Percentiles rank a stretch among this genome's conserved stretches.
Evolutionary conservation across 139 green algal species (phyloP).

Genomic region (Chlorella sp.): DNA sequence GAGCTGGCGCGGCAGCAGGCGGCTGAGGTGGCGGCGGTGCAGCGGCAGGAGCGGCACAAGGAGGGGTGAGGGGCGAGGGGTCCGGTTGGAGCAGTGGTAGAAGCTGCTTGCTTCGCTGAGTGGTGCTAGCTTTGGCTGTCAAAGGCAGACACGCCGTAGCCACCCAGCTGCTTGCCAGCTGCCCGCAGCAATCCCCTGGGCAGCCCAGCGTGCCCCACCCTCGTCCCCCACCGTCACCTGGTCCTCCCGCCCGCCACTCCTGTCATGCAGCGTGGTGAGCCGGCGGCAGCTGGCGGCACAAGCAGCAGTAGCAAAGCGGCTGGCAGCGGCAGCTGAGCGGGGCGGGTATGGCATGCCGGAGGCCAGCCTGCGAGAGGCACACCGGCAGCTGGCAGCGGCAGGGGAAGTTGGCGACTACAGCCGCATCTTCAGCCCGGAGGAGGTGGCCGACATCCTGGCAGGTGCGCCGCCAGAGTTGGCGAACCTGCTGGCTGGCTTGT

Average conservation of each 20-base stretch:
- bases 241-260: not conserved
- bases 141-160: too few relatives aligned
- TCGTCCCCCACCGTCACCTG: not conserved
- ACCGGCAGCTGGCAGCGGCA: not conserved
- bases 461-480: too few relatives aligned
- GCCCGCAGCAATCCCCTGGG: too few relatives aligned
- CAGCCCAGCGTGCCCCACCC: not conserved
- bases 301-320: not conserved
- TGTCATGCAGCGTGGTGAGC: constrained; percentile 23
- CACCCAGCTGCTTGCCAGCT: not conserved
- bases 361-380: constrained; percentile 1
- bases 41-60: not conserved
- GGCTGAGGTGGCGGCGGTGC: not conserved
- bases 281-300: constrained; percentile 15
- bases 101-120: not conserved
- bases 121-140: not conserved
- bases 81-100: not conserved
- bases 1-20: not conserved
- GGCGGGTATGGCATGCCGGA: not conserved
- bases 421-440: constrained; percentile 3
- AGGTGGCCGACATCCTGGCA: constrained; percentile 25
- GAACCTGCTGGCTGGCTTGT: too few relatives aligned
- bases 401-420: not conserved
- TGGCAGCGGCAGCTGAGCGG: not conserved
- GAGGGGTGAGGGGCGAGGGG: not conserved